A percentile compares a stretch with the other conserved stretches of the same genome.
These are phyloP conservation scores for Sphagnum tenellum DNA, from an alignment of 225 moss, liverwort and hornwort species.

Conservation along the genomic window DNA sequence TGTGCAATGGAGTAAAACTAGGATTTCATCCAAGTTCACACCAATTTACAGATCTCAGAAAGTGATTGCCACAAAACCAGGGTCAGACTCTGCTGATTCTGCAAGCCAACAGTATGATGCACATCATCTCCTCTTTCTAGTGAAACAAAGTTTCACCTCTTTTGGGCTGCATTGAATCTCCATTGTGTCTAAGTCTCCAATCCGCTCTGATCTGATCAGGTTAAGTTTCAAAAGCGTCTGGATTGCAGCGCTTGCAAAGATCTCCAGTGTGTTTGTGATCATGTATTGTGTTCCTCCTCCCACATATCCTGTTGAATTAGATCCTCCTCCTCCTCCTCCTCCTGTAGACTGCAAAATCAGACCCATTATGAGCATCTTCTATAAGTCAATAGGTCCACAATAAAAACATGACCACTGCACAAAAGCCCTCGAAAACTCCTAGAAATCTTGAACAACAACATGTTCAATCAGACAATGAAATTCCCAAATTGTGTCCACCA, in stretches of 20 bases:
- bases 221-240: conserved; percentile 37
- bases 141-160: conserved; percentile 13
- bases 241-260: conserved; percentile 38
- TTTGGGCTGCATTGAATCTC: conserved; percentile 18
- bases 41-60: not conserved
- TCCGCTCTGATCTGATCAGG: conserved; percentile 36
- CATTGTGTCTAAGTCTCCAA: conserved; percentile 51
- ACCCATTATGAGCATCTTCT: not conserved
- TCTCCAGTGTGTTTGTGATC: conserved; percentile 10
- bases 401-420: not conserved
- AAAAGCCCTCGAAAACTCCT: not conserved
- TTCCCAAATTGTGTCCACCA: too few relatives aligned
- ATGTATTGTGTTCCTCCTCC: conserved; percentile 6
- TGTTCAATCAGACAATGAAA: not conserved
- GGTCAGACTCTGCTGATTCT: not conserved
- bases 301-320: not conserved
- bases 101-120: not conserved
- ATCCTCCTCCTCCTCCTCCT: not conserved
- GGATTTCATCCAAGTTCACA: not conserved
- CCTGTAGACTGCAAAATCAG: not conserved
- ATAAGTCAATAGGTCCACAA: not conserved
- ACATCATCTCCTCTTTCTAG: not conserved
- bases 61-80: not conserved
- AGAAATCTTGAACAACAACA: not conserved
- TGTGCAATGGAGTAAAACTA: conserved; percentile 1